Evolutionary conservation across 768 basidiomycete species (phyloP).

Genomic region (Lactarius indigo): DNA sequence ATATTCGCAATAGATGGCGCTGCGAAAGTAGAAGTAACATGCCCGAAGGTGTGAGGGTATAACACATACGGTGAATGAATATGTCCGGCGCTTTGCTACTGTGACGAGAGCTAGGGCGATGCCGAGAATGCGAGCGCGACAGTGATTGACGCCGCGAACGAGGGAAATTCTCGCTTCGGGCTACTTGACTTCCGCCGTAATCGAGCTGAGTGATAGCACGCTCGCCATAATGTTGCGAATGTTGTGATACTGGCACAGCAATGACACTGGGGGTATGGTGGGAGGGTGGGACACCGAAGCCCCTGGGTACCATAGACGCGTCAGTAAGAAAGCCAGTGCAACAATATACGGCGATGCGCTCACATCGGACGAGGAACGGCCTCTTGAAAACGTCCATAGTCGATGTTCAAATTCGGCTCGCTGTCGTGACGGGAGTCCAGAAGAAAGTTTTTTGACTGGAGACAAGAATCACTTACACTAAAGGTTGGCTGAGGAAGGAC

Average conservation of each 20-base stretch:
- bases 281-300: neutral
- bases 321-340: neutral
- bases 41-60: neutral
- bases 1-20: slow-evolving; percentile 16
- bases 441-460: neutral
- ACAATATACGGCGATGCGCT: neutral
- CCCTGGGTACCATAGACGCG: slow-evolving; percentile 1
- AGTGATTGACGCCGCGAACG: neutral
- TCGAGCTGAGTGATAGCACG: slow-evolving; percentile 21
- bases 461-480: neutral
- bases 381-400: slow-evolving; percentile 24
- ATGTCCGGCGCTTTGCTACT: slow-evolving; percentile 21
- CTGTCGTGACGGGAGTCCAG: slow-evolving; percentile 5
- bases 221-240: slow-evolving; percentile 21
- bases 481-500: neutral
- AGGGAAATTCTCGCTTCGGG: slow-evolving; percentile 10
- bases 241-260: slow-evolving; percentile 13
- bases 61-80: slow-evolving; percentile 14
- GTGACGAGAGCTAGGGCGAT: slow-evolving; percentile 14
- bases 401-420: slow-evolving; percentile 20
- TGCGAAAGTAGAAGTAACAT: neutral
- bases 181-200: slow-evolving; percentile 13
- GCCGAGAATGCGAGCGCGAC: slow-evolving; percentile 10
- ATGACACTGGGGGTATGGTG: neutral
- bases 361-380: slow-evolving; percentile 14